Base-by-base conservation (phyloP, 179 eudicot genomes). In the Pouteria campechiana region DNA sequence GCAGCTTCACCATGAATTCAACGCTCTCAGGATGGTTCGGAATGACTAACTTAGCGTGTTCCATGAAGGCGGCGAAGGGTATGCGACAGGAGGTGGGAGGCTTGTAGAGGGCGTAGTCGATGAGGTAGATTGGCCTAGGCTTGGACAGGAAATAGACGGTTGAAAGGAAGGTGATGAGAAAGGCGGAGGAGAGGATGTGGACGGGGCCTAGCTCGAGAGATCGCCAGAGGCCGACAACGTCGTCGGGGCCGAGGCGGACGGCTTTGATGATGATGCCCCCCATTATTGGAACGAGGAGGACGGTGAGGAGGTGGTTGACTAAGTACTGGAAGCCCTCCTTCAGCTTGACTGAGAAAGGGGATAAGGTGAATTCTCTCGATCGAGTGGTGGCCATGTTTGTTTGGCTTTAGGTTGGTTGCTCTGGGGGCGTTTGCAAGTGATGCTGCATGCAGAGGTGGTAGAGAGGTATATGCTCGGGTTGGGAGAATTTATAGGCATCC, bases 21-120 rank as follows among this genome's bases (percentile, higher is more conserved):
- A 61, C 45, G 32, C 55, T 54, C 19, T 61, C 54, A 9, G 67
- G 67, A 13, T 61, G 45, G 1, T 32, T 1, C 25, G 22, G 14
- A 9, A 54, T 10, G 7, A 32, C 44, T 7, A 61, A n/a, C 1
- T 18, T 27, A 6, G 51, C 51, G 21, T 61, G 67, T 30, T 61
- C 67, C 20, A 44, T 17, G 34, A 37, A 32, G 3, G 46, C 46
- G 3, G 67, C 50, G 7, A 24, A 54, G 12, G 61, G 52, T 2
- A 43, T 35, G 2, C 67, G 48, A n/a, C 15, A 32, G 25, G 17
- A 3, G 32, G 40, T 22, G 2, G 67, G 60, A 1, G 67, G 67
- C 39, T 61, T 61, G 55, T 33, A 61, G 5, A 52, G 32, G 5
- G 67, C 61, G 29, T 27, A 61, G 35, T 61, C 67, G 18, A 61